Conservation (phyloP, 169 alveolate genomes). For the Eimeria acervulina region DNA sequence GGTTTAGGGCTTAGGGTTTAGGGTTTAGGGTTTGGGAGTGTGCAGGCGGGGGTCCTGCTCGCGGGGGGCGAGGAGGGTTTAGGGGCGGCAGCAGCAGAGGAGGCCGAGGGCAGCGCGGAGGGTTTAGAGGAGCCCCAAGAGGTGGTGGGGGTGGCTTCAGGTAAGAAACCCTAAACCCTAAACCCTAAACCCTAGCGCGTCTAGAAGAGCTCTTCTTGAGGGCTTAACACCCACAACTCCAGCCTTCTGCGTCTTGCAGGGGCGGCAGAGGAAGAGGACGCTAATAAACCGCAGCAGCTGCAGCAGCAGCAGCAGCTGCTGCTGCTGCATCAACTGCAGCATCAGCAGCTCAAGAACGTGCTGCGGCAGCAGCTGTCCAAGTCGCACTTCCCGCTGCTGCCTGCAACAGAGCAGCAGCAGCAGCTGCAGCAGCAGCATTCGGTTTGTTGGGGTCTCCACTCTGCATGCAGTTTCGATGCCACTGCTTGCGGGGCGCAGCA, state of each 20-base stretch:
- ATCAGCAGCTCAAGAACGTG: neutral
- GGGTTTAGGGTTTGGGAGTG: constrained; percentile 78
- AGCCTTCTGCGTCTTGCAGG: neutral
- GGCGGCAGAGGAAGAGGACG: constrained; percentile 9
- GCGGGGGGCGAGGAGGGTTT: constrained; percentile 79
- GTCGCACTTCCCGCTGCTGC: neutral
- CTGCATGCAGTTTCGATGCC: neutral
- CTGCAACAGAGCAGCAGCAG: neutral
- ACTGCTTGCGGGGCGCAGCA: neutral
- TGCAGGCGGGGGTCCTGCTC: constrained; percentile 71
- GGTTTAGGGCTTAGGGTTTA: constrained; percentile 55
- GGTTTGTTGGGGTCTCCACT: neutral
- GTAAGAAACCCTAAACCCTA: neutral
- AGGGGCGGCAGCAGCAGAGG: constrained; percentile 82
- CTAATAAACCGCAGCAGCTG: neutral
- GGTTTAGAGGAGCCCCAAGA: constrained; percentile 36
- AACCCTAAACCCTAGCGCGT: too few species aligned
- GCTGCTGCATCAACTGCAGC: neutral
- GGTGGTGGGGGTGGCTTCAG: constrained; percentile 22
- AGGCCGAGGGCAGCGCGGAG: constrained; percentile 80
- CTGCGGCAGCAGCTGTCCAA: neutral
- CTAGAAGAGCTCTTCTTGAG: neutral
- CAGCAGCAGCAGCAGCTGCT: neutral
- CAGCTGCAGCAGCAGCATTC: neutral
- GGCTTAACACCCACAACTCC: neutral